Percentiles rank a stretch among this genome's conserved stretches.
phyloP scores from a whole-genome alignment of 495 filamentous ascomycete genomes.

The Penicillium ucsense region DNA sequence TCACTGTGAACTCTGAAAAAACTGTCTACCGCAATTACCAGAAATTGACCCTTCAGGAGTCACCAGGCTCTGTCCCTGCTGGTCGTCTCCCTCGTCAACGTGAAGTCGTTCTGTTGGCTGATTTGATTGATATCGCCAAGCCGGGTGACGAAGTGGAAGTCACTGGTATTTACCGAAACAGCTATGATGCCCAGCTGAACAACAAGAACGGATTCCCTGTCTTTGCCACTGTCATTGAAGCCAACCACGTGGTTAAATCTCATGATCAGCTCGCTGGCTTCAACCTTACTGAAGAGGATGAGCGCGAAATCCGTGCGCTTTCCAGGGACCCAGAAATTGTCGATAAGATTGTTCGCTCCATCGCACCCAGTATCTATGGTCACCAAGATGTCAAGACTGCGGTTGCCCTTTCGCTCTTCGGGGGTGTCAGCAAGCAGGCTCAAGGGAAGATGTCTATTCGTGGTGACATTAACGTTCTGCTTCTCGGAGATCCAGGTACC shows the following conservation, averaged over 20 bases:
- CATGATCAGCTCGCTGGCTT: conserved; percentile 98
- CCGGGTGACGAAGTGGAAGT: conserved; percentile 97
- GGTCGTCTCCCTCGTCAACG: conserved; percentile 91
- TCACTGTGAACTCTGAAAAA: conserved; percentile 93
- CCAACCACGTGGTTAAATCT: conserved; percentile 92
- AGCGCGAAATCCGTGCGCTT: conserved; percentile 79
- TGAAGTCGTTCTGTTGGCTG: conserved; percentile 93
- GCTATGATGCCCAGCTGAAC: conserved; percentile 94
- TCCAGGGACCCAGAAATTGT: conserved; percentile 84
- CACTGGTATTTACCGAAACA: conserved; percentile 96
- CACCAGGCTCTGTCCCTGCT: conserved; percentile 92
- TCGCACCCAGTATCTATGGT: conserved; percentile 95
- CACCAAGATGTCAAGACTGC: conserved; percentile 98
- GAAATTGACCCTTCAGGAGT: conserved; percentile 94
- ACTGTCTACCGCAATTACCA: conserved; percentile 99
- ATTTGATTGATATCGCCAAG: conserved; percentile 93
- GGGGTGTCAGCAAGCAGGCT: conserved; percentile 84
- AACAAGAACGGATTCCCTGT: conserved; percentile 99
- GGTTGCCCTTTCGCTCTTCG: conserved; percentile 87
- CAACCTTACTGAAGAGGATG: conserved; percentile 90
- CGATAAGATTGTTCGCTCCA: conserved; percentile 88
- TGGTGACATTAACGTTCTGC: conserved; percentile 96
- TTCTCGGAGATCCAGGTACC: conserved; percentile 95
- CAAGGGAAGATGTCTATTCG: conserved; percentile 82
- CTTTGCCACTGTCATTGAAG: conserved; percentile 95